Evolutionary conservation across 495 filamentous ascomycete genomes (phyloP), one percentile per base, ranked within the genome.

Genomic region (Aspergillus diversus): DNA sequence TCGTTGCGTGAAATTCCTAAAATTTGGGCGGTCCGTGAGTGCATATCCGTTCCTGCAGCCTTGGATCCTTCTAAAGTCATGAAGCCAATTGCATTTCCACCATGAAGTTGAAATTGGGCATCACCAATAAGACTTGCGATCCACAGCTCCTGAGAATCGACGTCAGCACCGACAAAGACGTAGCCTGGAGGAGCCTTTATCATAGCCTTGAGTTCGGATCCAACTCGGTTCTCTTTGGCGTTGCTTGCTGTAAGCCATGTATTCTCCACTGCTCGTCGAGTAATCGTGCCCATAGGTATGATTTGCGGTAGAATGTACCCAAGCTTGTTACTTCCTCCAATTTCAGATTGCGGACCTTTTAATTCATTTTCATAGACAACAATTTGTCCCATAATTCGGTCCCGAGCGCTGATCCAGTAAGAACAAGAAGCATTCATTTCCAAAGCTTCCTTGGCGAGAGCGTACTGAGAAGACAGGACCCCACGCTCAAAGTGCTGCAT

Each of bases 111-210:
- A 74, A 99, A 98, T 57, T 93, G 90, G 12, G 95, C 89, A 76
- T 99, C 95, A 21, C 95, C 95, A 34, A 99, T 87, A 5, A 99
- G 83, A 75, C 91, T 94, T 7, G 95, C 95, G 68, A 99, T 99
- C 95, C 95, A 99, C 34, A 99, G 83, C 75, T 99, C 95, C 73
- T 99, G 89, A n/a, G 93, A 97, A 69, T 99, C 95, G 7, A 99
- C 95, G 74, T 99, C 95, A 5, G 96, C 95, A 35, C 95, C 95
- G 55, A 99, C 95, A 74, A 99, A 97, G 56, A 83, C 87, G 65
- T 97, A 92, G 34, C 95, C 95, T 27, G 87, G 87, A 0, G 95
- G 95, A 15, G 96, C 93, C 69, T 88, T 91, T 66, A 99, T 87
- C 91, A 98, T 97, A 35, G 93, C 92, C 72, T 99, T 99, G 15